Evolutionary conservation across 2,329 filamentous ascomycete genomes (phyloP).

Genomic region (Sclerotinia minor): DNA sequence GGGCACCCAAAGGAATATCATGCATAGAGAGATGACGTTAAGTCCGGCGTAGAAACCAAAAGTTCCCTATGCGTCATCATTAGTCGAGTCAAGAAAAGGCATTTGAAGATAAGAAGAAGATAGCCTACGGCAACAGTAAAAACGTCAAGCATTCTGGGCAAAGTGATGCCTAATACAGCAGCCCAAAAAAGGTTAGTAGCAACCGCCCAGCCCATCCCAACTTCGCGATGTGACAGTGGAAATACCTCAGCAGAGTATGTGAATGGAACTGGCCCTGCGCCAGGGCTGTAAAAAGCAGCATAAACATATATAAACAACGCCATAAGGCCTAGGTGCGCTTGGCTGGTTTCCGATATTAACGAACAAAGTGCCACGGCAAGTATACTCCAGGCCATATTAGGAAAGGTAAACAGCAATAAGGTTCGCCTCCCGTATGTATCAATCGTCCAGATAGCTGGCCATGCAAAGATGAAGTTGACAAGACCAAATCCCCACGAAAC

Average conservation of each 20-base stretch:
- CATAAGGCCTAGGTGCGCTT: constrained; percentile 54
- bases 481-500: constrained; percentile 25
- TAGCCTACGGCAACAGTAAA: neutral
- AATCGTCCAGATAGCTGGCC: constrained; percentile 59
- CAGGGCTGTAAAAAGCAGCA: constrained; percentile 64
- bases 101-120: neutral
- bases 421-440: constrained; percentile 64
- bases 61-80: constrained; percentile 42
- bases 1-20: constrained; percentile 58
- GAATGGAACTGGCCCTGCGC: constrained; percentile 64
- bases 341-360: constrained; percentile 46
- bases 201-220: constrained; percentile 64
- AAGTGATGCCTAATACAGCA: constrained; percentile 59
- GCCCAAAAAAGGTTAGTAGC: constrained; percentile 62
- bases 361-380: constrained; percentile 61
- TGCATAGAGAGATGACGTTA: constrained; percentile 54
- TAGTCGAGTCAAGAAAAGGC: neutral
- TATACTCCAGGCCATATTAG: constrained; percentile 66
- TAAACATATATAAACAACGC: constrained; percentile 67
- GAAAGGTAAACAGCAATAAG: constrained; percentile 64
- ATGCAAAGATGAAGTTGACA: constrained; percentile 53
- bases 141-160: constrained; percentile 36
- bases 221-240: constrained; percentile 62
- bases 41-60: constrained; percentile 57
- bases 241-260: constrained; percentile 64